phyloP scores from a whole-genome alignment of 2,329 filamentous ascomycete species.

The Alternaria arborescens region DNA sequence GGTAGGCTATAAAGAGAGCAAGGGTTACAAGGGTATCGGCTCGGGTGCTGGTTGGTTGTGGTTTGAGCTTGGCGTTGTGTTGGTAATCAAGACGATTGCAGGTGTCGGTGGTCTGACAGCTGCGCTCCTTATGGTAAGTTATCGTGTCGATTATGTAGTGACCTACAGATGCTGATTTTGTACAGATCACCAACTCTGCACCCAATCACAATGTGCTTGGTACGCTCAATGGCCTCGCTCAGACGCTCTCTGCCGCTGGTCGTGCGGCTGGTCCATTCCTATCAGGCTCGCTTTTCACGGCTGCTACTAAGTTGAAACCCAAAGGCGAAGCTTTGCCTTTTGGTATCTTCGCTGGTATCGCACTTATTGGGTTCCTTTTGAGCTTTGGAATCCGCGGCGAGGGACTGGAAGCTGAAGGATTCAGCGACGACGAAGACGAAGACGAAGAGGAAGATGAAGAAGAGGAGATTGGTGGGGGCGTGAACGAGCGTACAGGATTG shows the following conservation, averaged over 20 bases:
- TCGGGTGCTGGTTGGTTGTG: constrained; percentile 76
- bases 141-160: neutral
- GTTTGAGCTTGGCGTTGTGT: constrained; percentile 77
- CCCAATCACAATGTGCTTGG: constrained; percentile 86
- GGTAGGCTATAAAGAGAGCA: constrained; percentile 77
- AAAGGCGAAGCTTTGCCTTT: constrained; percentile 89
- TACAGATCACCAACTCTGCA: constrained; percentile 89
- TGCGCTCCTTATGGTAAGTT: constrained; percentile 80
- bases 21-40: constrained; percentile 60
- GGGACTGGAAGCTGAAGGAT: constrained; percentile 67
- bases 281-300: constrained; percentile 84
- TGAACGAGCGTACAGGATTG: constrained; percentile 42
- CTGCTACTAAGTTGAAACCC: constrained; percentile 74
- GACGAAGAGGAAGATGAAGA: constrained; percentile 35
- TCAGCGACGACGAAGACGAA: constrained; percentile 53
- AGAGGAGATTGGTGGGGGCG: constrained; percentile 27
- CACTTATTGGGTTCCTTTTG: constrained; percentile 79
- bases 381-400: constrained; percentile 79
- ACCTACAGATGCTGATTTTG: neutral
- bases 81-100: constrained; percentile 89
- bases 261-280: constrained; percentile 88
- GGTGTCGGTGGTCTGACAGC: constrained; percentile 90
- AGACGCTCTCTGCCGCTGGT: constrained; percentile 90
- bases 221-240: constrained; percentile 90
- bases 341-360: constrained; percentile 84